Base-by-base conservation (phyloP, 2,329 filamentous ascomycete genomes). In the Paecilomyces dactylethromorphus region DNA sequence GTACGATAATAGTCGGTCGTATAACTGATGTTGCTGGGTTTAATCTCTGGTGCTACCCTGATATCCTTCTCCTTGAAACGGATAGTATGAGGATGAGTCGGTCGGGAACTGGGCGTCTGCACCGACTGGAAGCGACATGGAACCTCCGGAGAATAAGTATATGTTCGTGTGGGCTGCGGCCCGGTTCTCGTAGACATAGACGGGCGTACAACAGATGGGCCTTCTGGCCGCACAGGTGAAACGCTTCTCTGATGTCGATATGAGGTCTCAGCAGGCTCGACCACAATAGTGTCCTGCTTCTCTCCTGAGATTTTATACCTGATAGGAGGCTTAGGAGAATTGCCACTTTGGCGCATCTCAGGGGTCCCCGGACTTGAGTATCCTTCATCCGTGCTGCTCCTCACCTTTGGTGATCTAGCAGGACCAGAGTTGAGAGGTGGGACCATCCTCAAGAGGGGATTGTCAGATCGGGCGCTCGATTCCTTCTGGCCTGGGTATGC, bases 401-500 rank as follows among this genome's bases (percentile, higher is more conserved):
- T 72, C 50, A 73, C 58, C 54, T 74, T 77, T 11, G 75, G 73
- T 2, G 71, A 65, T 49, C 74, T 72, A 12, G 69, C 50, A 6
- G 70, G 66, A 5, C 63, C 55, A 2, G 66, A 56, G n/a, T 68
- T 64, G 22, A 64, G 58, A 15, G 66, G 66, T 33, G 63, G 60
- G 32, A 64, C 63, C 64, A 72, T 70, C 54, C 63, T 64, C 32
- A 64, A 49, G 12, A 73, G 63, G 6, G 26, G 50, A 6, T 24
- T 29, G 50, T 73, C 22, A 4, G 50, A 52, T 22, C 50, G 50
- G 24, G 52, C 22, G 12, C 59, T 62, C 24, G 60, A 58, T 31
- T 62, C 60, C 76, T 89, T 51, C 90, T 90, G 18, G 55, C 60
- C 58, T 26, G 65, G 62, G 58, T 69, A 66, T 26, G 68, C 64